Conservation (phyloP, 805 yeast genomes). For the Kurtzmaniella fragi region DNA sequence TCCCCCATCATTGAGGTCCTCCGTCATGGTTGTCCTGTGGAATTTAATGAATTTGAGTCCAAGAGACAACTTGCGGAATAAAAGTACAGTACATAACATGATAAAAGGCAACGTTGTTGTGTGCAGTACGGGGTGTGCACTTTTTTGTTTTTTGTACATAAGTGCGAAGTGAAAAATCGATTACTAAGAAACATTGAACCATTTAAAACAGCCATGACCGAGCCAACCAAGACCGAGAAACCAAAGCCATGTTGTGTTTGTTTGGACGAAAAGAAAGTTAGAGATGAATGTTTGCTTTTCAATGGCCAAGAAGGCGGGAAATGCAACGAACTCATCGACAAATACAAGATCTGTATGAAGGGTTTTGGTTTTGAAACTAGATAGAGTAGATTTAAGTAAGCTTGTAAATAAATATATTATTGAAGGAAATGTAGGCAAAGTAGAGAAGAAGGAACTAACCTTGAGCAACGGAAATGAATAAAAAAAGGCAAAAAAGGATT, state of each 20-base stretch:
- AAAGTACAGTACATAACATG: no score
- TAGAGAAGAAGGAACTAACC: background rate
- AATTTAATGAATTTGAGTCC: background rate
- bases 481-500: no score
- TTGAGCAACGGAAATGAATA: background rate
- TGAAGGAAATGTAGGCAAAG: background rate
- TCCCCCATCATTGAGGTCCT: background rate
- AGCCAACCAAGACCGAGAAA: conserved; percentile 26
- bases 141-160: background rate
- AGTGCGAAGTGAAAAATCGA: no score
- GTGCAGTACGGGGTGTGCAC: no score
- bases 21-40: background rate
- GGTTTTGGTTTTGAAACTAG: conserved; percentile 73
- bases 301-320: conserved; percentile 82
- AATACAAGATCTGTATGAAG: conserved; percentile 86
- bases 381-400: conserved; percentile 4
- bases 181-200: no score
- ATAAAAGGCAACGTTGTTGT: no score
- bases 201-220: no score
- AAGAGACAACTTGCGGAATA: background rate
- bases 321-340: conserved; percentile 64
- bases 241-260: conserved; percentile 98
- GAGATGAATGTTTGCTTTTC: conserved; percentile 83
- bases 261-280: conserved; percentile 67
- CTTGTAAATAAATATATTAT: background rate